These are phyloP conservation scores for Cryptosporidium meleagridis DNA, from an alignment of 169 alveolate species.

Conservation along the genomic window DNA sequence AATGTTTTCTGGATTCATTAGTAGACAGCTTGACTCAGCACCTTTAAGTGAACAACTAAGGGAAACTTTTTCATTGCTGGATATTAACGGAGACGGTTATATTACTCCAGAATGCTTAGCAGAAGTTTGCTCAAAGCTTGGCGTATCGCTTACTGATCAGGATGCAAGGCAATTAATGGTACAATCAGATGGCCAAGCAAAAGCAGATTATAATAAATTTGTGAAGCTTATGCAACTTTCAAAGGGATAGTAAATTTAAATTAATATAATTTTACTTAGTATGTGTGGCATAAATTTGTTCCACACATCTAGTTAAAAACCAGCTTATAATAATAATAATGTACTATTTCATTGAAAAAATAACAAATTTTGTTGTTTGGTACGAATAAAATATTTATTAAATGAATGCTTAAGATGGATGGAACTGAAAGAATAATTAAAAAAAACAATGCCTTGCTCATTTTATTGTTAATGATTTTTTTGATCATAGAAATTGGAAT, in stretches of 20 bases:
- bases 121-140: conserved; percentile 61
- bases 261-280: neutral
- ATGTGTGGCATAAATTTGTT: conserved; percentile 59
- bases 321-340: neutral
- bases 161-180: conserved; percentile 75
- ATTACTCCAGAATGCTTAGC: conserved; percentile 64
- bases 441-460: conserved; percentile 2
- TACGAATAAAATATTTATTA: neutral
- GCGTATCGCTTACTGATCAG: conserved; percentile 68
- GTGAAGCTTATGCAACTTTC: conserved; percentile 63
- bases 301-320: conserved; percentile 27
- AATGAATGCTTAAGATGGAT: neutral
- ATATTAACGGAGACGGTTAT: conserved; percentile 44
- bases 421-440: neutral
- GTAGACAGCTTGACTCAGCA: conserved; percentile 69
- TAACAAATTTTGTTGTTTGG: neutral
- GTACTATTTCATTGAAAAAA: neutral
- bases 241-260: neutral
- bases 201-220: conserved; percentile 67
- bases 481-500: neutral
- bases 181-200: conserved; percentile 74
- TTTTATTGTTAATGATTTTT: neutral
- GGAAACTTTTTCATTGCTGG: conserved; percentile 56
- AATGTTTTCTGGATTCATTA: conserved; percentile 63
- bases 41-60: conserved; percentile 63